These are phyloP conservation scores for Microascus cirrosus DNA, from an alignment of 2,329 filamentous ascomycete genomes.

Conservation along the genomic window DNA sequence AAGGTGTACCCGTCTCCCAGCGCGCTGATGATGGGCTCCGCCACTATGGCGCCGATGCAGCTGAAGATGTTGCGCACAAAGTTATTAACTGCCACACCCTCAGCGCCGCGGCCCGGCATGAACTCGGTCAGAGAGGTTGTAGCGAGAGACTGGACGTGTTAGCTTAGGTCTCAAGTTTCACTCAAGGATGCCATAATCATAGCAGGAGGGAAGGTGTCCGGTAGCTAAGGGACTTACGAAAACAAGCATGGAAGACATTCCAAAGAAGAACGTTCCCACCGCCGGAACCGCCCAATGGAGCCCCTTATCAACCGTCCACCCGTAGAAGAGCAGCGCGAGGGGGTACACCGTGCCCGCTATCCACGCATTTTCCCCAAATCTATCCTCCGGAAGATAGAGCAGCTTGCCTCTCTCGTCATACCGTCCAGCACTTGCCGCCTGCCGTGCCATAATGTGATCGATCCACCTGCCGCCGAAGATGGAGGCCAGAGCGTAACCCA, in stretches of 20 bases:
- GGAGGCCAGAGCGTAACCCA: constrained; percentile 62
- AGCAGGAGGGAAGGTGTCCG: not conserved
- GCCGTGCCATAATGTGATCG: constrained; percentile 68
- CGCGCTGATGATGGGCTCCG: constrained; percentile 56
- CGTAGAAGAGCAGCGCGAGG: constrained; percentile 60
- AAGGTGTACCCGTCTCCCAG: constrained; percentile 72
- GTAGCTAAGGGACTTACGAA: constrained; percentile 36
- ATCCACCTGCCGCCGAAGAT: constrained; percentile 66
- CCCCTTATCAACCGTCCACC: constrained; percentile 60
- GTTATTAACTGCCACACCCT: constrained; percentile 71
- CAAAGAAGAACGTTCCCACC: constrained; percentile 63
- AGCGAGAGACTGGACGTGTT: constrained; percentile 32
- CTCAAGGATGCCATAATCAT: no score
- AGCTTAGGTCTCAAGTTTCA: constrained; percentile 5
- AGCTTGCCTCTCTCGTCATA: constrained; percentile 57
- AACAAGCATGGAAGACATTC: constrained; percentile 67
- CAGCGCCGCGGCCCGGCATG: constrained; percentile 58
- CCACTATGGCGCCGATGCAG: constrained; percentile 58
- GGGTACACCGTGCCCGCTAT: constrained; percentile 62
- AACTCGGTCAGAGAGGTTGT: constrained; percentile 84
- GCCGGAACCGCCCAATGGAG: constrained; percentile 52
- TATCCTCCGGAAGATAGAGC: constrained; percentile 64
- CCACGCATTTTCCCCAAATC: constrained; percentile 76
- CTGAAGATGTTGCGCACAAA: constrained; percentile 70
- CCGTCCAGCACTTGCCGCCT: constrained; percentile 58